phyloP scores from a whole-genome alignment of 1,284 basidiomycete species.

The Sanguinoderma infundibulare region DNA sequence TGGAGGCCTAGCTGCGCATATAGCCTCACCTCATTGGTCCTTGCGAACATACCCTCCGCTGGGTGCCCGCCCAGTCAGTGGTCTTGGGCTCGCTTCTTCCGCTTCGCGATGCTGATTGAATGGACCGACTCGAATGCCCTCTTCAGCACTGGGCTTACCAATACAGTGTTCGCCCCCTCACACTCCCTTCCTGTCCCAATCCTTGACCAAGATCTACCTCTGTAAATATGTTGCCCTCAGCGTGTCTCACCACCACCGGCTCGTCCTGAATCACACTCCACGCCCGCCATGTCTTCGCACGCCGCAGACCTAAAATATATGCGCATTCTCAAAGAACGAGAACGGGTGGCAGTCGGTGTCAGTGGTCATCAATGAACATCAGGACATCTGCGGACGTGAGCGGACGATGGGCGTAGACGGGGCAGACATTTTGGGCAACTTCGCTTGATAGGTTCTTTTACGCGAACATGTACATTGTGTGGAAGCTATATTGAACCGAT shows the following conservation, averaged over 20 bases:
- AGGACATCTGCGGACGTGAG: conserved; percentile 58
- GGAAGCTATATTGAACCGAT: background rate
- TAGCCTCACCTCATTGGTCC: no score
- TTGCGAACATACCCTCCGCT: no score
- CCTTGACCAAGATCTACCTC: conserved; percentile 60
- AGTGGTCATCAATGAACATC: conserved; percentile 78
- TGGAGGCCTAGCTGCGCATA: no score
- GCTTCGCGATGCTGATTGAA: no score
- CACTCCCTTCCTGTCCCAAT: conserved; percentile 61
- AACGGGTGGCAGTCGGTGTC: conserved; percentile 58
- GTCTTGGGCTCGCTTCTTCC: no score
- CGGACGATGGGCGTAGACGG: conserved; percentile 70
- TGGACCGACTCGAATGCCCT: no score
- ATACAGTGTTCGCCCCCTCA: conserved; percentile 59
- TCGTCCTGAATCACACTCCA: conserved; percentile 73
- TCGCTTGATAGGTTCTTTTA: conserved; percentile 59
- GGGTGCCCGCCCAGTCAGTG: no score
- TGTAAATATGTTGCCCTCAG: conserved; percentile 54
- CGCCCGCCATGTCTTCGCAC: conserved; percentile 70
- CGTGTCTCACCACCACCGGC: conserved; percentile 61
- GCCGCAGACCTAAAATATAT: conserved; percentile 64
- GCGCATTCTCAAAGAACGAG: conserved; percentile 52
- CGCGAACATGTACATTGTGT: no score
- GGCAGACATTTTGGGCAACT: conserved; percentile 57
- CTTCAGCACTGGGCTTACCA: background rate